Evolutionary conservation across 768 basidiomycete genomes (phyloP).

Genomic region (Mycena vulgaris): DNA sequence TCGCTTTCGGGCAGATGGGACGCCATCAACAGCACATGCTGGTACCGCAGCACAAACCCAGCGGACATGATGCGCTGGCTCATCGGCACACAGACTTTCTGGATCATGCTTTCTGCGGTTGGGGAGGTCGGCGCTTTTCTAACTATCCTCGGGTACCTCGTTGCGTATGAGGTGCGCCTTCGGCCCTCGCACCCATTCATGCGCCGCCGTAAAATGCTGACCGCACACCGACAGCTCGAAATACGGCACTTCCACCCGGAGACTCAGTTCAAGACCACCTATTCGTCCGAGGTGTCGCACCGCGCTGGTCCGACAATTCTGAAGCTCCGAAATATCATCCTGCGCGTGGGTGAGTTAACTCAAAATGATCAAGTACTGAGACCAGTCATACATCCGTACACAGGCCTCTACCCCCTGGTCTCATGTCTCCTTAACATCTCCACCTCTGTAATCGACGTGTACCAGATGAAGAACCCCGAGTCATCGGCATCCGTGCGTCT

Average conservation of each 20-base stretch:
- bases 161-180: neutral
- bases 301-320: too few species aligned
- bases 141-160: neutral
- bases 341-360: neutral
- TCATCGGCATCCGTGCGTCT: neutral
- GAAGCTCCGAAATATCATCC: too few species aligned
- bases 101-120: neutral
- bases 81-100: slow-evolving; percentile 3
- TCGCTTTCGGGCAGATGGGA: too few species aligned
- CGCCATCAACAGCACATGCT: neutral
- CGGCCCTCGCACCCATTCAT: neutral
- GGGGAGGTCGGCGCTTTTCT: neutral
- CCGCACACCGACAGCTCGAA: too few species aligned
- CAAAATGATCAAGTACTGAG: neutral
- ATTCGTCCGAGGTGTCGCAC: too few species aligned
- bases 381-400: neutral
- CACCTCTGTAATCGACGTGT: neutral
- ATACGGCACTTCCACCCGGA: too few species aligned
- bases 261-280: too few species aligned
- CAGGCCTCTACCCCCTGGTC: slow-evolving; percentile 12
- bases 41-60: neutral
- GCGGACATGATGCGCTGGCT: neutral
- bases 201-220: too few species aligned
- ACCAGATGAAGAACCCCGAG: neutral
- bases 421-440: slow-evolving; percentile 6